These are phyloP conservation scores for Suillus brevipes DNA, from an alignment of 768 basidiomycete genomes.

Conservation along the genomic window DNA sequence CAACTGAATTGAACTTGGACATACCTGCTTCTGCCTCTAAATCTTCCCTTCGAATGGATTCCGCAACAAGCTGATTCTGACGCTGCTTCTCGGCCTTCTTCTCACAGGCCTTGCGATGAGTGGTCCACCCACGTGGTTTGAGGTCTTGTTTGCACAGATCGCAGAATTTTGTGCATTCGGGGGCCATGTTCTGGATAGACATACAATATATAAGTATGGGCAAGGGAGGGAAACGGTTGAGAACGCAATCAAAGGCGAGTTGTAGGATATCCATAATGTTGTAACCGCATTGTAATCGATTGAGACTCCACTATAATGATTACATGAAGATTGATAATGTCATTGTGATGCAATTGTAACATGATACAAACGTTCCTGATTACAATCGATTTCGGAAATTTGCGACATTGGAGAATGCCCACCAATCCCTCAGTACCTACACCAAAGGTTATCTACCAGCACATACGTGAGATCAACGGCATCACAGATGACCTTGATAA, in stretches of 20 bases:
- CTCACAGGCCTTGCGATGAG: neutral
- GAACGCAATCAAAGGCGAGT: neutral
- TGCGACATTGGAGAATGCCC: too few species aligned
- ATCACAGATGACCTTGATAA: too few species aligned
- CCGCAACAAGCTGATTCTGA: neutral
- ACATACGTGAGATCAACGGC: too few species aligned
- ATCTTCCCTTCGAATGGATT: neutral
- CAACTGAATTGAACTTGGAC: neutral
- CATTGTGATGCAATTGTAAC: neutral
- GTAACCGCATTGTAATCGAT: neutral
- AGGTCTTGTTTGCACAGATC: neutral
- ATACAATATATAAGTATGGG: neutral
- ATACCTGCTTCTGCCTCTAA: neutral
- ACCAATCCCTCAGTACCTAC: too few species aligned
- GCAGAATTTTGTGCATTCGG: neutral
- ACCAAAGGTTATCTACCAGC: too few species aligned
- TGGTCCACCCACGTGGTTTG: neutral
- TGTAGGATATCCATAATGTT: neutral
- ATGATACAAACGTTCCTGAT: neutral
- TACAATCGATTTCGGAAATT: neutral
- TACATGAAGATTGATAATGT: neutral
- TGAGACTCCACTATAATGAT: too few species aligned
- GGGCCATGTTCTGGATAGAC: neutral
- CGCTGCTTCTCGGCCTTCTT: neutral
- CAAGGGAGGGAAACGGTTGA: neutral